Conservation (phyloP, 441 rosid species). For the Jatropha multifida region DNA sequence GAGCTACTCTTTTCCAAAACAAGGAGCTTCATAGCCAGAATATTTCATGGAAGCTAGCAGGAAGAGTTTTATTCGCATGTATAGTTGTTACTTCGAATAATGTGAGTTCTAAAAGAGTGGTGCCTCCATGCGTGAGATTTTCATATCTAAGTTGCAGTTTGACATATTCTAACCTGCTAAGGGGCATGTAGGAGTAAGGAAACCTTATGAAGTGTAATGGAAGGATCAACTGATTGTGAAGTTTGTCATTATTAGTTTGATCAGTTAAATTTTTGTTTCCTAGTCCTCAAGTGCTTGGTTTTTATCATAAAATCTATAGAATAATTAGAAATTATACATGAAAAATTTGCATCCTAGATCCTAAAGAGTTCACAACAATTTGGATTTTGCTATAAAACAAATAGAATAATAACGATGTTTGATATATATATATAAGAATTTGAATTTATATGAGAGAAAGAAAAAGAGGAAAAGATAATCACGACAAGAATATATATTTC, state of each 20-base stretch:
- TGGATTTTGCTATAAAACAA: too few species aligned
- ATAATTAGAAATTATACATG: too few species aligned
- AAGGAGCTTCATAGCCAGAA: constrained; percentile 5
- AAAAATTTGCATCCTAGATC: not conserved
- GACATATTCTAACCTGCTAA: not conserved
- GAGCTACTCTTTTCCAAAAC: not conserved
- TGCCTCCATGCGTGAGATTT: not conserved
- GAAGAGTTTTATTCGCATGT: not conserved
- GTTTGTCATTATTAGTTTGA: not conserved
- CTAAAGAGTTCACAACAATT: too few species aligned
- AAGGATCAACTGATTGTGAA: not conserved
- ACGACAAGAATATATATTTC: too few species aligned
- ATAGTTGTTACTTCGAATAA: not conserved
- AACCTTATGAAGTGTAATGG: not conserved
- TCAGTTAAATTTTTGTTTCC: not conserved
- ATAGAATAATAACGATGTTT: not conserved
- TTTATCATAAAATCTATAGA: too few species aligned
- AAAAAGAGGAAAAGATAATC: not conserved
- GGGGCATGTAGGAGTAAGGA: not conserved
- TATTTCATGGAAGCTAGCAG: not conserved
- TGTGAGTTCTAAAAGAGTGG: not conserved
- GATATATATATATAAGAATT: not conserved
- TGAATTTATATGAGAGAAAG: not conserved
- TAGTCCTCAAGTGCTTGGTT: not conserved
- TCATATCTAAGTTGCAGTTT: not conserved